These are phyloP conservation scores for Mortierella sp. DNA, from an alignment of 371 early-diverging fungal genomes.

Conservation along the genomic window DNA sequence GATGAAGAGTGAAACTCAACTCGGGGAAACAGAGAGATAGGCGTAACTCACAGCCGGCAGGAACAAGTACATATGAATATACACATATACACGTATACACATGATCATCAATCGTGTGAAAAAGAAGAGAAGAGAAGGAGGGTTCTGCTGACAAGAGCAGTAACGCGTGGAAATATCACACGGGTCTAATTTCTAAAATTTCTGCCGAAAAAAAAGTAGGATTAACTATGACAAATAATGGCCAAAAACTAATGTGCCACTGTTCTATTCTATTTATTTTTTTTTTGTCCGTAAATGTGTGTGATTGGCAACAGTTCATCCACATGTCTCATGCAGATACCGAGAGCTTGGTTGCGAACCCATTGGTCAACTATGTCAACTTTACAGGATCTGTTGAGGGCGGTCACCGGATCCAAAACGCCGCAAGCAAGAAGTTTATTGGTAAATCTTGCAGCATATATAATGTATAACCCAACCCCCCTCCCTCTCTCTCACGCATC, in stretches of 20 bases:
- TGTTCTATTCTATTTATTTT: neutral
- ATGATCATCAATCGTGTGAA: neutral
- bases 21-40: neutral
- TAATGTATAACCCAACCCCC: neutral
- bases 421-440: conserved; percentile 73
- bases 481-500: neutral
- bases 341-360: conserved; percentile 70
- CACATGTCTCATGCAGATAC: conserved; percentile 72
- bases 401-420: conserved; percentile 75
- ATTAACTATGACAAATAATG: neutral
- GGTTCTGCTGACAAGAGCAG: conserved; percentile 3
- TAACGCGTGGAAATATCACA: neutral
- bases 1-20: neutral
- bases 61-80: too few relatives aligned
- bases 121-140: neutral
- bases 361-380: conserved; percentile 76
- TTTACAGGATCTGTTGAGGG: conserved; percentile 89
- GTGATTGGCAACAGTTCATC: conserved; percentile 39
- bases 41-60: neutral
- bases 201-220: conserved; percentile 11
- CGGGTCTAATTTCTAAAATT: conserved; percentile 30
- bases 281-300: neutral
- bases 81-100: neutral
- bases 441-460: conserved; percentile 58
- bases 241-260: too few relatives aligned